Base-by-base conservation (phyloP, 345 rosid genomes). In the Bruguiera sexangula region DNA sequence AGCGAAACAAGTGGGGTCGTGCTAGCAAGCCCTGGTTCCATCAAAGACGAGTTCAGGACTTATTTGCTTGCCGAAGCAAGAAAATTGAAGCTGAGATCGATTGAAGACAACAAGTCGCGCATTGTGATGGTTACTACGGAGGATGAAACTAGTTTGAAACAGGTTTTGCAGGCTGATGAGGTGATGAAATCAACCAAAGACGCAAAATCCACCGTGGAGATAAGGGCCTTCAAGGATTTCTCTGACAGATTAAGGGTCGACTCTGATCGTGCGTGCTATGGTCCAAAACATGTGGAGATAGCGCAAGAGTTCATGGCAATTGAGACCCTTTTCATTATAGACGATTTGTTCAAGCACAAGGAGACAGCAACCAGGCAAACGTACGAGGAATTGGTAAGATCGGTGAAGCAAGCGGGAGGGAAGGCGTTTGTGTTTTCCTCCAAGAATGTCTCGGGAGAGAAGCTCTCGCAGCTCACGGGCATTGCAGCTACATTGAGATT, bases 331-430 rank as follows among this genome's bases (percentile, higher is more conserved):
- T 31, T 75, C 57, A 66, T 70, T 18, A 70, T 58, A 5, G 79
- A 65, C 39, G 71, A 75, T 21, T 53, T 69, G 63, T 10, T 75
- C 11, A 60, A 13, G 70, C 20, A 18, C 24, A 32, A 18, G 3
- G 74, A 75, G 32, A 43, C 21, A 6, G 63, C 13, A 1, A 21
- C 13, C 63, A 59, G 67, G 56, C n/a, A 18, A 2, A 75, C 53
- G 16, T 59, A 65, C 5, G 24, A 27, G 31, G 63, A 66, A 46
- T n/a, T 75, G 53, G 71, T 65, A 15, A 75, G 54, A 65, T 51
- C 79, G 3, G 75, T 75, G 63, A 65, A 66, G 70, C 32, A 52
- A 18, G 57, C 61, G 0, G 67, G 71, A 27, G 74, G 79, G 63
- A 70, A 70, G 20, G 75, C 51, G 7, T 16, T 60, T 6, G 37